phyloP scores from a whole-genome alignment of 2,329 filamentous ascomycete species.

The Mollisia scopiformis region DNA sequence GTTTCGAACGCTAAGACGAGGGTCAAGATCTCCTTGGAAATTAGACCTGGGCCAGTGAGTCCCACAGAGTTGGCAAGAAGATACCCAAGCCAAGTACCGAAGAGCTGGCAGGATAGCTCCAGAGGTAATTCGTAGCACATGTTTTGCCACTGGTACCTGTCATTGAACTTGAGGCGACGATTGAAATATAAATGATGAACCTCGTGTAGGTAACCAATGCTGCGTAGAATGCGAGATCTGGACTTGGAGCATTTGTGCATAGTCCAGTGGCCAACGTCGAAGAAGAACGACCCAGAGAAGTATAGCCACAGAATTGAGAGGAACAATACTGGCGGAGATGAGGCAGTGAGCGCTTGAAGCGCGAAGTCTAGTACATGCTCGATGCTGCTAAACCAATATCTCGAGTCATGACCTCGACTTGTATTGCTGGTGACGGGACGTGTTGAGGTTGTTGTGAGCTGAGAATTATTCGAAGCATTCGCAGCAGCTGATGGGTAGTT shows the following conservation, averaged over 20 bases:
- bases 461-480: no score
- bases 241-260: conserved; percentile 21
- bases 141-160: conserved; percentile 17
- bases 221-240: conserved; percentile 9
- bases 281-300: conserved; percentile 18
- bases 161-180: conserved; percentile 21
- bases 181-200: conserved; percentile 25
- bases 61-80: not conserved
- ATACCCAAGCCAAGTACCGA: conserved; percentile 20
- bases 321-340: not conserved
- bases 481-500: no score
- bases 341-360: not conserved
- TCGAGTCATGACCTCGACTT: not conserved
- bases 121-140: conserved; percentile 17
- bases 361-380: not conserved
- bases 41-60: conserved; percentile 1
- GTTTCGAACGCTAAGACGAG: conserved; percentile 11
- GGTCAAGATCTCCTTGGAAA: conserved; percentile 10
- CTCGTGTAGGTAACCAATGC: conserved; percentile 20
- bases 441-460: not conserved
- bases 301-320: conserved; percentile 18
- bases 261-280: conserved; percentile 18
- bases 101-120: conserved; percentile 17
- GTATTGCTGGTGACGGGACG: not conserved
- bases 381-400: not conserved